A percentile compares a stretch with the other conserved stretches of the same genome.
Evolutionary conservation across 371 early-diverging fungal species (phyloP).

Genomic region (Dinochytrium kinnereticum): DNA sequence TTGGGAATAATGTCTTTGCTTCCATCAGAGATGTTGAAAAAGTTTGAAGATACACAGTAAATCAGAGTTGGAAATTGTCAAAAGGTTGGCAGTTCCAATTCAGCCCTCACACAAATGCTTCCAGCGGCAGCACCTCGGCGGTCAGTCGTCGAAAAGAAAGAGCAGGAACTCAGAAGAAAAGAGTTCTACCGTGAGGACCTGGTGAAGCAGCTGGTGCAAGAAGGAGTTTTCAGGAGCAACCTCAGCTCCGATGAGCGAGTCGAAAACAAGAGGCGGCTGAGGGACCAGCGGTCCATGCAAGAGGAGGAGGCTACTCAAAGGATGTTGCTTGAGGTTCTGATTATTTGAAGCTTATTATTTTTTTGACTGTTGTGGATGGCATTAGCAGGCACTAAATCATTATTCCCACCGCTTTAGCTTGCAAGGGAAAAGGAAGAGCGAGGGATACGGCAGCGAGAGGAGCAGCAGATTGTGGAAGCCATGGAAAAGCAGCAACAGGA

Average conservation of each 20-base stretch:
- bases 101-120: neutral
- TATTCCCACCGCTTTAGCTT: too few relatives aligned
- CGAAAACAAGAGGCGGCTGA: conserved; percentile 43
- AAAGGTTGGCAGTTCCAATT: neutral
- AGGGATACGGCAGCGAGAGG: conserved; percentile 26
- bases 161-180: conserved; percentile 42
- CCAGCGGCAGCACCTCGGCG: conserved; percentile 28
- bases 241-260: conserved; percentile 50
- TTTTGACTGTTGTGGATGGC: neutral
- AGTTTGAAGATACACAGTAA: too few relatives aligned
- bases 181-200: conserved; percentile 49
- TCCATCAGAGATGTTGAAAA: too few relatives aligned
- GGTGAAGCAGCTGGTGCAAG: conserved; percentile 44
- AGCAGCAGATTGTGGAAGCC: conserved; percentile 40
- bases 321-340: conserved; percentile 42
- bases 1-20: too few relatives aligned
- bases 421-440: conserved; percentile 30
- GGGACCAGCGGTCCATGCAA: conserved; percentile 34
- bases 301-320: conserved; percentile 40
- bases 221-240: conserved; percentile 40
- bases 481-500: conserved; percentile 35
- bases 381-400: too few relatives aligned
- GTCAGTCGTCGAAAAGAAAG: conserved; percentile 42
- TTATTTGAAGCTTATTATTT: neutral
- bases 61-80: too few relatives aligned